Evolutionary conservation across 78 protist species (phyloP).

Genomic region (Isochrysis galbana): DNA sequence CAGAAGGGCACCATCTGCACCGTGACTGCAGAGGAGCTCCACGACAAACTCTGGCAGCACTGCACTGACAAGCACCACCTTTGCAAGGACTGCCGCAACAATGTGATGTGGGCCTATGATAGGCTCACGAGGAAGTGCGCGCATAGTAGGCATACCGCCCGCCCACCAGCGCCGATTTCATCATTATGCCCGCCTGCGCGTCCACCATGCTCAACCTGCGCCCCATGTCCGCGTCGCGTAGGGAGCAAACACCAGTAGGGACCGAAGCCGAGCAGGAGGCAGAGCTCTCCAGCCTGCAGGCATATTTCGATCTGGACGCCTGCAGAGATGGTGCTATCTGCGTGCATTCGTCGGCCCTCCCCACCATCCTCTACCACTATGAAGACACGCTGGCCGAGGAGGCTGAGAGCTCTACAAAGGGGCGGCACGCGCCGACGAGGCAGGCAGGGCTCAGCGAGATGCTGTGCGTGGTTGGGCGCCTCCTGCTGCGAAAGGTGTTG

Average conservation of each 20-base stretch:
- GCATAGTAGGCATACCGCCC: too few relatives aligned
- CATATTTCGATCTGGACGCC: background rate
- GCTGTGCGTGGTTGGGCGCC: background rate
- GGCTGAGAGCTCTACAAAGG: background rate
- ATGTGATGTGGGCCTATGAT: conserved; percentile 17
- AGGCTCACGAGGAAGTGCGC: background rate
- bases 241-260: background rate
- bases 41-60: conserved; percentile 26
- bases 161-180: too few relatives aligned
- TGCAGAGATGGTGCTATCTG: background rate
- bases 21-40: background rate
- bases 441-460: background rate
- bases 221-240: background rate
- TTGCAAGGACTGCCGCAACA: conserved; percentile 26
- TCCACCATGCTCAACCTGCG: background rate
- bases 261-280: conserved; percentile 15
- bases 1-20: background rate
- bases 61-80: conserved; percentile 25
- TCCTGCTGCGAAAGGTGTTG: background rate
- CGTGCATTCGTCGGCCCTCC: background rate
- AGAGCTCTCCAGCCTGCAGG: background rate
- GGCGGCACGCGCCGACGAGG: conserved; percentile 10
- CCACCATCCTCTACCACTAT: background rate
- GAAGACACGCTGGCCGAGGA: conserved; percentile 8
- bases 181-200: too few relatives aligned